Percentiles rank a stretch among this genome's conserved stretches.
Conservation (phyloP, 208 protist species). For the Herpetomonas tarakana region DNA sequence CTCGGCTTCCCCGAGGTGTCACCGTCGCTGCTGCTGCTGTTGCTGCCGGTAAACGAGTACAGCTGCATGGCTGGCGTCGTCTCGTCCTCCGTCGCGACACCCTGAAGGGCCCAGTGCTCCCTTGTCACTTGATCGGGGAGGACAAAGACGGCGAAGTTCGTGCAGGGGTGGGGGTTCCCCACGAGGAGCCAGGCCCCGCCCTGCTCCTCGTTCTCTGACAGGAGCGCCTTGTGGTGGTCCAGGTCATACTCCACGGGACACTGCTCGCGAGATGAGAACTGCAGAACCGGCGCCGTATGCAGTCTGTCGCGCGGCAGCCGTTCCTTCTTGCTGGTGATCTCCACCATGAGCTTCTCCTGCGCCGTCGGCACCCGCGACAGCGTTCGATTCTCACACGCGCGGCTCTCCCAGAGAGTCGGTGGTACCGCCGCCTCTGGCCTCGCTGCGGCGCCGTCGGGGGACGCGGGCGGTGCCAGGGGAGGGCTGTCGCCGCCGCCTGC, state of each 20-base stretch:
- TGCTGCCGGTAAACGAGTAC: too few species aligned
- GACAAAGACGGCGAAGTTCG: slow-evolving; percentile 46
- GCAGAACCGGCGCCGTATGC: not conserved
- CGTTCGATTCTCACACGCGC: not conserved
- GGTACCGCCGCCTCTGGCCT: too few species aligned
- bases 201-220: slow-evolving; percentile 9
- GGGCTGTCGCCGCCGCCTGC: not conserved
- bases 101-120: not conserved
- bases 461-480: not conserved
- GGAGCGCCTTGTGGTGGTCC: slow-evolving; percentile 52
- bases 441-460: not conserved
- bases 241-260: slow-evolving; percentile 44
- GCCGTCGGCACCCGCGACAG: not conserved
- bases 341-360: slow-evolving; percentile 5
- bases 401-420: too few species aligned
- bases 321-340: not conserved
- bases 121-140: slow-evolving; percentile 25
- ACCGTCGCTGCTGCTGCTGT: too few species aligned
- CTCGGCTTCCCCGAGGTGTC: too few species aligned
- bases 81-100: not conserved
- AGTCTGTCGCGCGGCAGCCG: not conserved
- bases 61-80: too few species aligned
- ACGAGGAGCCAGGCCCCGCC: slow-evolving; percentile 53
- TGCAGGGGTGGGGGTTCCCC: slow-evolving; percentile 17
- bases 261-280: not conserved